These are phyloP conservation scores for Eimeria brunetti DNA, from an alignment of 169 alveolate species.

Conservation along the genomic window DNA sequence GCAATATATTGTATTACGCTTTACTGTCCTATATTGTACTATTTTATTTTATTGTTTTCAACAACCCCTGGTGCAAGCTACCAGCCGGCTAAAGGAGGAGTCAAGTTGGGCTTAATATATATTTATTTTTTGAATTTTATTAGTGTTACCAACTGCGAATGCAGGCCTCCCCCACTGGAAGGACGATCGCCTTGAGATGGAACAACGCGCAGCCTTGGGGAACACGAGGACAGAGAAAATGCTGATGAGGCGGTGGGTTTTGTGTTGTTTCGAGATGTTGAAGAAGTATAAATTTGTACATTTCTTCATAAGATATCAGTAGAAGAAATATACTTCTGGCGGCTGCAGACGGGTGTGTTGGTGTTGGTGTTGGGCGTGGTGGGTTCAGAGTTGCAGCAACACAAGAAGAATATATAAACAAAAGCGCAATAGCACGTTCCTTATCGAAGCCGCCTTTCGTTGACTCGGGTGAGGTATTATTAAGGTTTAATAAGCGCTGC, in stretches of 20 bases:
- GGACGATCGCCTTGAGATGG: neutral
- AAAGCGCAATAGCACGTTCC: neutral
- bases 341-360: too few relatives aligned
- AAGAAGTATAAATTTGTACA: too few relatives aligned
- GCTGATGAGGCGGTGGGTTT: slow-evolving; percentile 10
- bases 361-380: neutral
- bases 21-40: too few relatives aligned
- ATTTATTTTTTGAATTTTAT: too few relatives aligned
- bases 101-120: too few relatives aligned
- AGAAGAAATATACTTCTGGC: too few relatives aligned
- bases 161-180: slow-evolving; percentile 61
- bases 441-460: slow-evolving; percentile 12
- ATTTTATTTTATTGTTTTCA: too few relatives aligned
- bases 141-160: neutral
- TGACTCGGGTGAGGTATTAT: slow-evolving; percentile 15
- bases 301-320: too few relatives aligned
- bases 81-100: too few relatives aligned
- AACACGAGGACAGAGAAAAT: slow-evolving; percentile 3
- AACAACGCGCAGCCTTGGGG: slow-evolving; percentile 18
- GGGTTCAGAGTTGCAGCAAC: slow-evolving; percentile 18
- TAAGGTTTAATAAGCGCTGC: neutral
- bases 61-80: too few relatives aligned
- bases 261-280: too few relatives aligned
- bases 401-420: slow-evolving; percentile 28
- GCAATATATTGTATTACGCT: too few relatives aligned